Conservation (phyloP, 2,329 filamentous ascomycete genomes). For the Curvularia verruculosa region DNA sequence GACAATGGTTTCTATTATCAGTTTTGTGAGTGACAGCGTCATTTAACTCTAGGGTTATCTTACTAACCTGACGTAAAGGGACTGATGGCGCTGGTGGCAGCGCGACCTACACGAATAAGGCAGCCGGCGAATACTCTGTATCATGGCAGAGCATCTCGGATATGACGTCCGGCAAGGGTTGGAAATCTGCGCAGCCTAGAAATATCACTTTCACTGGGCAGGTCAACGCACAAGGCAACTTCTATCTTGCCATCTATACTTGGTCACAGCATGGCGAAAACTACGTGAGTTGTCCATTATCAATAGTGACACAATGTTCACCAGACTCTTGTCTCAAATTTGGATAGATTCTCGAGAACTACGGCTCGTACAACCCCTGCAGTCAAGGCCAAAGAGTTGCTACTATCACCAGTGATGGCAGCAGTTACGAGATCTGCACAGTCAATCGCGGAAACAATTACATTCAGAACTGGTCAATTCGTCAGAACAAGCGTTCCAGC, state of each 20-base stretch:
- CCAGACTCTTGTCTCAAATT: neutral
- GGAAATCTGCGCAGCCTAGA: neutral
- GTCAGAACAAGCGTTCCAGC: constrained; percentile 1
- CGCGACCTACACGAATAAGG: neutral
- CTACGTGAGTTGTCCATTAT: neutral
- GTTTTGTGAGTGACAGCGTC: neutral
- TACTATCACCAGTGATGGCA: neutral
- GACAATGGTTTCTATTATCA: constrained; percentile 1
- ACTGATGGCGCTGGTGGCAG: neutral
- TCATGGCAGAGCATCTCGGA: neutral
- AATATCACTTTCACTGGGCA: neutral
- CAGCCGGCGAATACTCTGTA: neutral
- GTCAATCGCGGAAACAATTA: neutral
- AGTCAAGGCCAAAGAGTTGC: neutral
- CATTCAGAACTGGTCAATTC: constrained; percentile 1
- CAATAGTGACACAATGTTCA: neutral
- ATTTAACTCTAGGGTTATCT: neutral
- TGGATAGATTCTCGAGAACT: neutral
- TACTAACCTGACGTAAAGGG: neutral
- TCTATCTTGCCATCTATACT: constrained; percentile 1
- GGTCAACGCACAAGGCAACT: constrained; percentile 1
- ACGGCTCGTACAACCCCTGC: neutral
- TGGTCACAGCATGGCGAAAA: constrained; percentile 2
- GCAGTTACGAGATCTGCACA: neutral
- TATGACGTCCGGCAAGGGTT: neutral